Percentiles rank a stretch among this genome's conserved stretches.
phyloP scores from a whole-genome alignment of 768 basidiomycete genomes.

The Hericium coralloides region DNA sequence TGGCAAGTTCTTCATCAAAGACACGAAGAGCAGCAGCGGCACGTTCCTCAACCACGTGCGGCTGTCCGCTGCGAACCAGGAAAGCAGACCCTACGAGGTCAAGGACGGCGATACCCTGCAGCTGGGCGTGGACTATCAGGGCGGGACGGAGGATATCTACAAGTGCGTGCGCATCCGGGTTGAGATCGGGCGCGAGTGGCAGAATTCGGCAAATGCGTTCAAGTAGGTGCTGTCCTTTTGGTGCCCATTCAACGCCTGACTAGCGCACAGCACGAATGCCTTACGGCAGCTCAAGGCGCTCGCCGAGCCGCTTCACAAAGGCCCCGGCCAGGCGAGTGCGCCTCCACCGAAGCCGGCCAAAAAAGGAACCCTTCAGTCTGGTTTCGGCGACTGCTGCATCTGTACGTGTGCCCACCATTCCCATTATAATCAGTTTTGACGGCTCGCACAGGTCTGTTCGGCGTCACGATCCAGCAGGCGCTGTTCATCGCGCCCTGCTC shows the following conservation, averaged over 20 bases:
- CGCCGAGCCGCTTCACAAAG: not conserved
- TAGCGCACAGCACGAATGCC: conserved; percentile 37
- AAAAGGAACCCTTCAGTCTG: conserved; percentile 22
- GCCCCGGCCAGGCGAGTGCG: conserved; percentile 19
- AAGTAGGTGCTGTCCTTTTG: conserved; percentile 31
- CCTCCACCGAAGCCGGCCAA: conserved; percentile 23
- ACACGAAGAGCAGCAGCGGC: conserved; percentile 84
- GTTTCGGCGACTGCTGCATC: conserved; percentile 73
- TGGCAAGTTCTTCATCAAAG: conserved; percentile 76
- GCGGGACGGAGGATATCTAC: conserved; percentile 94
- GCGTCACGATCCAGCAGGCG: conserved; percentile 89
- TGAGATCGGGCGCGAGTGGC: conserved; percentile 89
- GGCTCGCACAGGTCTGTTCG: conserved; percentile 39
- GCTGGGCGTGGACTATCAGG: conserved; percentile 96
- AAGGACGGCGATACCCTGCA: conserved; percentile 94
- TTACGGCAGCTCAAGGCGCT: conserved; percentile 77
- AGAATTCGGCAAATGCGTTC: conserved; percentile 82
- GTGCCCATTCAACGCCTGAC: not conserved
- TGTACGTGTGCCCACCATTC: conserved; percentile 34
- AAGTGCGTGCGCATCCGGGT: conserved; percentile 94
- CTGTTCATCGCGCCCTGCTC: conserved; percentile 98
- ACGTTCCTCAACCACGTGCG: conserved; percentile 95
- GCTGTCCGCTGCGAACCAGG: conserved; percentile 75
- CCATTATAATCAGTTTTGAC: not conserved
- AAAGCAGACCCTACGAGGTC: conserved; percentile 66